phyloP scores from a whole-genome alignment of 2,329 filamentous ascomycete genomes.

The Aspergillus pseudotamarii region DNA sequence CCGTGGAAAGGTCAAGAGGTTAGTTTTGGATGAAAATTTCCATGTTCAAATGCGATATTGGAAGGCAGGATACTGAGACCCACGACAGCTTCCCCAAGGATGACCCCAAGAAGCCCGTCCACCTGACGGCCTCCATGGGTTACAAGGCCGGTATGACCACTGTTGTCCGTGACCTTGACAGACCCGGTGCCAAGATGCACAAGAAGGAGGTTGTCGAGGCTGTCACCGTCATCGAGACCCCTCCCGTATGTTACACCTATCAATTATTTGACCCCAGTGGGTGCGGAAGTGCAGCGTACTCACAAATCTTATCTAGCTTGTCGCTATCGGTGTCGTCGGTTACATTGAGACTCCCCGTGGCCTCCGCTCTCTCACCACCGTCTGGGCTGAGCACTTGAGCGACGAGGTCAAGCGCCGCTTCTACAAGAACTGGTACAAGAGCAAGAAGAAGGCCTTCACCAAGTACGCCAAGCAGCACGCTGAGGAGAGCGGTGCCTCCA shows the following conservation, averaged over 20 bases:
- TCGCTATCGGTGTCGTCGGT: slow-evolving; percentile 98
- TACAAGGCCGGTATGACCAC: slow-evolving; percentile 99
- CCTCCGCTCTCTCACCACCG: slow-evolving; percentile 97
- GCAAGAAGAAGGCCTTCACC: slow-evolving; percentile 99
- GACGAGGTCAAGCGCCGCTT: slow-evolving; percentile 99
- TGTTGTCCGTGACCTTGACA: slow-evolving; percentile 98
- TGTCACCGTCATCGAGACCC: slow-evolving; percentile 85
- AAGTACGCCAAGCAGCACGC: slow-evolving; percentile 99
- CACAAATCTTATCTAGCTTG: slow-evolving; percentile 69
- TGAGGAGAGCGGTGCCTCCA: slow-evolving; percentile 83
- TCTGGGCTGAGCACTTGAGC: slow-evolving; percentile 99
- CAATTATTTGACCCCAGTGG: background rate
- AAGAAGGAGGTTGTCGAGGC: slow-evolving; percentile 97
- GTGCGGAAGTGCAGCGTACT: background rate
- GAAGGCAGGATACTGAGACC: slow-evolving; percentile 32
- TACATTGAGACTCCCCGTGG: slow-evolving; percentile 99
- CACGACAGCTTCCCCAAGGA: slow-evolving; percentile 92
- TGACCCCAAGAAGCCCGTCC: slow-evolving; percentile 99
- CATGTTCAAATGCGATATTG: slow-evolving; percentile 1
- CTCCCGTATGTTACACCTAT: slow-evolving; percentile 72
- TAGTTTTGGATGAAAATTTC: slow-evolving; percentile 46
- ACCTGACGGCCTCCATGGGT: slow-evolving; percentile 96
- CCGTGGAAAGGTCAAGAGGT: slow-evolving; percentile 98
- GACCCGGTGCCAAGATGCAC: slow-evolving; percentile 98
- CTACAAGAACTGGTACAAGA: slow-evolving; percentile 99